phyloP scores from a whole-genome alignment of 371 early-diverging fungal genomes.

The Syncephalastrum contaminatum region DNA sequence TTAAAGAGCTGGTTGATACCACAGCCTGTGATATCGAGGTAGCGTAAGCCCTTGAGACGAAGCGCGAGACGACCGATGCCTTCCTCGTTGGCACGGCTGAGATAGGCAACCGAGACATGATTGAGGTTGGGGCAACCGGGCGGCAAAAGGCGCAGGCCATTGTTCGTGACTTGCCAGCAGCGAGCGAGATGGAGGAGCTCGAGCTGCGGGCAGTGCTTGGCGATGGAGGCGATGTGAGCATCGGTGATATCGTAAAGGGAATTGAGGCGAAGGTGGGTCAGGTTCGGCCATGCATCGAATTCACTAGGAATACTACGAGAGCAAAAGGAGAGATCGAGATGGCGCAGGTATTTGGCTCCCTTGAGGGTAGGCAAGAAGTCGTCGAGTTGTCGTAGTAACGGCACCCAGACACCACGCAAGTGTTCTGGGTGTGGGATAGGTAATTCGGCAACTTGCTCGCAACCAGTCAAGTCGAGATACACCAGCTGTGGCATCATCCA shows the following conservation, averaged over 20 bases:
- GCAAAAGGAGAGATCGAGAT: conserved; percentile 28
- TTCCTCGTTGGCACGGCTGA: conserved; percentile 27
- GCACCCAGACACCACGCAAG: background rate
- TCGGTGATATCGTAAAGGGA: conserved; percentile 35
- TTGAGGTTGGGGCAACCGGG: conserved; percentile 17
- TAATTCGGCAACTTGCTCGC: conserved; percentile 25
- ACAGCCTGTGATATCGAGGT: conserved; percentile 41
- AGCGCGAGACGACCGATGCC: conserved; percentile 22
- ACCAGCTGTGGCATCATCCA: conserved; percentile 14
- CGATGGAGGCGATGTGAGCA: conserved; percentile 15
- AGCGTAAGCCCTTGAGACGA: conserved; percentile 14
- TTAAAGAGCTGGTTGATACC: conserved; percentile 37
- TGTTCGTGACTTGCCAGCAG: conserved; percentile 41
- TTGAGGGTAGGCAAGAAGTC: too few relatives aligned
- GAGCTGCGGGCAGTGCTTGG: conserved; percentile 28
- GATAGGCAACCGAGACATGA: conserved; percentile 34
- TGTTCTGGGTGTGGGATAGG: too few relatives aligned
- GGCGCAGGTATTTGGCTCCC: conserved; percentile 1
- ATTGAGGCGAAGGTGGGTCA: conserved; percentile 34
- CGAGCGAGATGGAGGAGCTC: conserved; percentile 32
- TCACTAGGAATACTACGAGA: conserved; percentile 1
- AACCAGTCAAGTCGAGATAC: conserved; percentile 33
- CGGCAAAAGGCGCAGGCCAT: conserved; percentile 13
- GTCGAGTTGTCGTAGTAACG: too few relatives aligned
- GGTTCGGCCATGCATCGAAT: conserved; percentile 15